phyloP scores from a whole-genome alignment of 306 rosid genomes.

The Dryas alaskensis region DNA sequence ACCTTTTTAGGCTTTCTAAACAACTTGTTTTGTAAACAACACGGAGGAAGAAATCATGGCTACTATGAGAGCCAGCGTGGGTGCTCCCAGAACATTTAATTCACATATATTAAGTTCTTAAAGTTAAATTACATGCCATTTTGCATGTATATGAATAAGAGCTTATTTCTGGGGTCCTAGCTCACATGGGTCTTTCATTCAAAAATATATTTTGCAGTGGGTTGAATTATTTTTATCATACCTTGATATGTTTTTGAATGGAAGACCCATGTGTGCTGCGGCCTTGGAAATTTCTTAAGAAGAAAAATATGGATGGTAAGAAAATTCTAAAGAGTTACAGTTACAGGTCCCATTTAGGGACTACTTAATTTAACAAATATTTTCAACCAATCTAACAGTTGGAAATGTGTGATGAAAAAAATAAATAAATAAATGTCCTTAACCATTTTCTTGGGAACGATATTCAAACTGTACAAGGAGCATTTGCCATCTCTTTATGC shows the following conservation, averaged over 20 bases:
- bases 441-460: no score
- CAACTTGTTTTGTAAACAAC: background rate
- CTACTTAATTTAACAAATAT: no score
- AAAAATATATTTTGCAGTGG: background rate
- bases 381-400: no score
- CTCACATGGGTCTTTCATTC: constrained; percentile 14
- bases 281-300: background rate
- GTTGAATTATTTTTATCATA: background rate
- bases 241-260: constrained; percentile 21
- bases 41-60: background rate
- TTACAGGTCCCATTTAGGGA: no score
- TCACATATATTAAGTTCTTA: background rate
- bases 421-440: no score
- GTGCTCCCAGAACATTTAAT: background rate
- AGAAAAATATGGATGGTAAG: background rate
- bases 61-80: background rate
- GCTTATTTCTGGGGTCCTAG: constrained; percentile 3
- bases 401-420: no score
- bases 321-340: background rate
- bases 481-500: no score
- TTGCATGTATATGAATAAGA: constrained; percentile 1
- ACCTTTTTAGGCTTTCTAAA: background rate
- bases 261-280: constrained; percentile 4
- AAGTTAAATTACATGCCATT: background rate
- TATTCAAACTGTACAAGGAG: no score